These are phyloP conservation scores for Coprinopsis cinerea DNA, from an alignment of 768 basidiomycete genomes.

Conservation along the genomic window DNA sequence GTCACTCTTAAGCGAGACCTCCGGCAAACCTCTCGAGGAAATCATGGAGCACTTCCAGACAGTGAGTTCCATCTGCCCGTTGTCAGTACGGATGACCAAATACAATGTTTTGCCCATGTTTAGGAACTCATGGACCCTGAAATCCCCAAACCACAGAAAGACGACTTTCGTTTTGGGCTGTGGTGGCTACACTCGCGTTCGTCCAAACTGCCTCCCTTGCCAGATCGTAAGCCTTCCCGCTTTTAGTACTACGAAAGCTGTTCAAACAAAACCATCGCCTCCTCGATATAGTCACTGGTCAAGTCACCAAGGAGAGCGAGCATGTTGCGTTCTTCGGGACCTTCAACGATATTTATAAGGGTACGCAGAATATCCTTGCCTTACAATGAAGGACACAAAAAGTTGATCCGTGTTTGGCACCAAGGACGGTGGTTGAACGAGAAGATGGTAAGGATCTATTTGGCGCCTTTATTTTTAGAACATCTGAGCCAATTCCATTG, in stretches of 20 bases:
- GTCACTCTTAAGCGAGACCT: constrained; percentile 24
- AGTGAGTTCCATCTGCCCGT: constrained; percentile 16
- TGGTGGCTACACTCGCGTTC: constrained; percentile 34
- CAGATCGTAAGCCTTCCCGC: constrained; percentile 27
- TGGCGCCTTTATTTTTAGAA: background rate
- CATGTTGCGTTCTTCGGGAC: constrained; percentile 28
- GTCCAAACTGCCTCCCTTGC: constrained; percentile 34
- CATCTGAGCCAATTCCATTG: too few relatives aligned
- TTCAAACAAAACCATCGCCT: background rate
- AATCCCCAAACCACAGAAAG: constrained; percentile 24
- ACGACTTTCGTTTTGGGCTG: constrained; percentile 31
- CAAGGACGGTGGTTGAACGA: constrained; percentile 38
- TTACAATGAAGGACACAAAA: background rate
- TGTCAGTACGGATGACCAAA: background rate
- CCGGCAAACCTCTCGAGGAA: constrained; percentile 26
- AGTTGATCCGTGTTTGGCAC: constrained; percentile 2
- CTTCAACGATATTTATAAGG: constrained; percentile 34
- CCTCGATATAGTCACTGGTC: constrained; percentile 38
- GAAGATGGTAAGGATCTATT: constrained; percentile 22
- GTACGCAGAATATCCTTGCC: constrained; percentile 16
- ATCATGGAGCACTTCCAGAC: constrained; percentile 39
- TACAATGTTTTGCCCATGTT: constrained; percentile 1
- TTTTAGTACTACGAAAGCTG: background rate
- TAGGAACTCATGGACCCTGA: constrained; percentile 32
- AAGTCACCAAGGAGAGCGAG: constrained; percentile 27